Evolutionary conservation across 257 asterid genomes (phyloP), one percentile per base, ranked within the genome.

Genomic region (Phtheirospermum japonicum): DNA sequence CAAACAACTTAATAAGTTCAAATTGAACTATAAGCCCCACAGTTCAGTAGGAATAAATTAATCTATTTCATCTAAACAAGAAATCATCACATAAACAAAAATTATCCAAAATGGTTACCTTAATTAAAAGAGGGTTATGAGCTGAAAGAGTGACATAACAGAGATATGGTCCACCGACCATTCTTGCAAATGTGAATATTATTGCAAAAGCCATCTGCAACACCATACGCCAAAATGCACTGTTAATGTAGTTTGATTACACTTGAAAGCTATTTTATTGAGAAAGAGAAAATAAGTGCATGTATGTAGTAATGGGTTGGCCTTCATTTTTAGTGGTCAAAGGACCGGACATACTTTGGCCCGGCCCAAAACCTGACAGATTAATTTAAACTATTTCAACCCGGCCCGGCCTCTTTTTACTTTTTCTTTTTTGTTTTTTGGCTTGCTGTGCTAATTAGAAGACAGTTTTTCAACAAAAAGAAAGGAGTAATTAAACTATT

Each of bases 141-240:
- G 88, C 89, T 2, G 83, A 71, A 1, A 92, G 73, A 63, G 94
- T 85, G 59, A 89, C 80, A 52, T 83, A 89, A 18, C 84, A 62
- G 58, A 92, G 80, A 63, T 76, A 92, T 2, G 99, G 95, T 13
- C 99, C 99, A 9, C 82, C 86, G 43, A 82, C 52, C 97, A 91
- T 92, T 71, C 99, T 86, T 51, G 94, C 96, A 26, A 76, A 36
- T 57, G 97, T 58, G 78, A 92, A 92, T 30, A 82, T 82, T 9
- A 51, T 39, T 46, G 96, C 97, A 53, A 89, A 92, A 28, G 58
- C 76, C 9, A 86, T 65, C 95, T 86, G 79, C 61, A 40, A 59
- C 31, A 40, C 48, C 48, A 23, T 61, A 63, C 36, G 30, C 14
- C 55, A 66, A 51, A 46, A 28, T 9, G 10, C 43, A 34, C 8